Evolutionary conservation across 352 stramenopile genomes (phyloP), one percentile per base, ranked within the genome.

Genomic region (Saprolegnia diclina): DNA sequence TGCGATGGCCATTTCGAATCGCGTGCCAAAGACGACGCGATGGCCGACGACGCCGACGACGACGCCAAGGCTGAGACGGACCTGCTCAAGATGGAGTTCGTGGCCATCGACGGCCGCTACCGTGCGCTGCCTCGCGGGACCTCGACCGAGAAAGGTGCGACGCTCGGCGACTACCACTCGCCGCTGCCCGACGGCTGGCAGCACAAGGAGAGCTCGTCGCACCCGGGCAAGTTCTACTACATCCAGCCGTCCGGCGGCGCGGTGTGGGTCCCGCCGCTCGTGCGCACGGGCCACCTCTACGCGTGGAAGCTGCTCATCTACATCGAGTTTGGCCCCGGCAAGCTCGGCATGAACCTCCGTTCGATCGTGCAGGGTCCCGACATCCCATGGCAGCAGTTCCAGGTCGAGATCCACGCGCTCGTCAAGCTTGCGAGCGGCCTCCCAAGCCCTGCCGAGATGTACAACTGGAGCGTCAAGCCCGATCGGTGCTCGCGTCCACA

Each of bases 401-500:
- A 72, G 59, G 44, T 67, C 26, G 53, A 59, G 21, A 54, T 61
- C 32, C 67, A 64, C 62, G 55, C 40, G 19, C 35, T 68, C 13
- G 38, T 42, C 6, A 65, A 87, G 80, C 70, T 94, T 14, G 76
- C 79, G 19, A 93, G 86, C 48, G 87, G 87, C 24, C 82, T 92
- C 74, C 81, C 87, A 42, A 92, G 83, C 73, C 87, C 87, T 48
- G 87, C 87, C 6, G 87, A 94, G 74, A 91, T 94, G 67, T 95
- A 95, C 77, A 95, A 95, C 72, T 95, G 87, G 87, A 88, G 87
- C 71, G 84, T 93, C 56, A 95, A 95, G 56, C 85, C 87, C 24
- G 87, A 93, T 71, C 91, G 92, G 82, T 87, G 56, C 37, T 75
- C 57, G 18, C 22, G n/a, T 24, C 37, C 2, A 14, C 45, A 13